Conservation (phyloP, 768 basidiomycete species). For the Boletus huronensis region DNA sequence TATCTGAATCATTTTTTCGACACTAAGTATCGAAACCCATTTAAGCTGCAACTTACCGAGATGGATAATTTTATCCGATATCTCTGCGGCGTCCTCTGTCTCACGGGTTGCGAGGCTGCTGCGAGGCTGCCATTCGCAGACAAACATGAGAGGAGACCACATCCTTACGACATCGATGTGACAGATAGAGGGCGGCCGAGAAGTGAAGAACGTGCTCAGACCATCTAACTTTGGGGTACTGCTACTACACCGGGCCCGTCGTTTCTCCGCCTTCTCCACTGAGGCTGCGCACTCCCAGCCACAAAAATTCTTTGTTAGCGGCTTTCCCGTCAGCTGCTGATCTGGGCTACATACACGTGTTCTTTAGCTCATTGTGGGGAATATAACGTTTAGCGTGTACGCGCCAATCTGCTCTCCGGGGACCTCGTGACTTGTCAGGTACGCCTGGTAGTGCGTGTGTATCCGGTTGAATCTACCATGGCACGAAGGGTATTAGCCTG, state of each 20-base stretch:
- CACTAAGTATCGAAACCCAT: conserved; percentile 1
- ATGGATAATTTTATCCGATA: conserved; percentile 10
- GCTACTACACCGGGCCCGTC: not conserved
- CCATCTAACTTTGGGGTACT: conserved; percentile 4
- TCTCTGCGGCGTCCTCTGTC: conserved; percentile 5
- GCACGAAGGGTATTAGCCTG: not conserved
- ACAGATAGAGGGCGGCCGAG: conserved; percentile 9
- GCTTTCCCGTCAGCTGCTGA: conserved; percentile 3
- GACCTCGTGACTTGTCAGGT: conserved; percentile 9
- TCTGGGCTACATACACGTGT: conserved; percentile 15
- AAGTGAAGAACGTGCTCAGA: conserved; percentile 6
- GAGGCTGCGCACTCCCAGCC: not conserved
- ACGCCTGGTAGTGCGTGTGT: not conserved
- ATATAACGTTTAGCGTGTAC: conserved; percentile 18
- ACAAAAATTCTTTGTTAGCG: not conserved
- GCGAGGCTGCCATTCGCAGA: conserved; percentile 1
- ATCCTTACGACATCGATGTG: conserved; percentile 10
- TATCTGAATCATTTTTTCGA: not conserved
- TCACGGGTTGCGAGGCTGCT: conserved; percentile 7
- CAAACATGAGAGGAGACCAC: not conserved
- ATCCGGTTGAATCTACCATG: conserved; percentile 2
- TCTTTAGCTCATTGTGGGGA: conserved; percentile 24
- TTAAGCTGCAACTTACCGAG: conserved; percentile 5
- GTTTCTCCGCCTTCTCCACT: not conserved
- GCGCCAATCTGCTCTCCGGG: conserved; percentile 7